A percentile compares a stretch with the other conserved stretches of the same genome.
These are phyloP conservation scores for Euryodendron excelsum DNA, from an alignment of 148 eudicot species.

Conservation along the genomic window DNA sequence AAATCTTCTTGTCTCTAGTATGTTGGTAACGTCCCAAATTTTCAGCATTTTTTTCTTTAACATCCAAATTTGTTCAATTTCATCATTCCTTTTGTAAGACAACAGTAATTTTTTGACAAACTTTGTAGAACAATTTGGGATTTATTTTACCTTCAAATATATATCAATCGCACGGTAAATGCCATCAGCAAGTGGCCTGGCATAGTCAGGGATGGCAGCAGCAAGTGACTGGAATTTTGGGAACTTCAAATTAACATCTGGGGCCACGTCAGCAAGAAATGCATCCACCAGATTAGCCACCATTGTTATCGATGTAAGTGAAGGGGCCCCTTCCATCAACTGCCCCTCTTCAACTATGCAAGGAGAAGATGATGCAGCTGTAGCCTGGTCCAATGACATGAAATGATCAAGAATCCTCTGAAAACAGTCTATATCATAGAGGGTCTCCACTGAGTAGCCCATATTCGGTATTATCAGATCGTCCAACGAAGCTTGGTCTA, in stretches of 20 bases:
- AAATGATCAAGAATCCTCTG: slow-evolving; percentile 71
- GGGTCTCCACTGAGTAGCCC: slow-evolving; percentile 48
- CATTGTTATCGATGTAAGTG: slow-evolving; percentile 46
- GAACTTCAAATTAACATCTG: slow-evolving; percentile 63
- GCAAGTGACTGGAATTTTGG: slow-evolving; percentile 68
- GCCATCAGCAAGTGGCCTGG: slow-evolving; percentile 66
- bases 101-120: background rate
- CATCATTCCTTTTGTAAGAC: background rate
- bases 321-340: slow-evolving; percentile 32
- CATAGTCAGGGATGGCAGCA: slow-evolving; percentile 63
- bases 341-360: slow-evolving; percentile 40
- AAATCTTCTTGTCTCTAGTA: background rate
- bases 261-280: slow-evolving; percentile 74
- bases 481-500: slow-evolving; percentile 58
- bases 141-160: slow-evolving; percentile 55
- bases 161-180: slow-evolving; percentile 75
- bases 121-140: background rate
- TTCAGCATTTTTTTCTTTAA: background rate
- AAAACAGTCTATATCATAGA: slow-evolving; percentile 67
- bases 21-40: background rate
- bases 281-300: slow-evolving; percentile 73
- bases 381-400: slow-evolving; percentile 36
- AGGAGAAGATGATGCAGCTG: slow-evolving; percentile 45
- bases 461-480: slow-evolving; percentile 64
- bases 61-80: background rate